Conservation (phyloP, 208 protist species). For the Leishmania turanica region DNA sequence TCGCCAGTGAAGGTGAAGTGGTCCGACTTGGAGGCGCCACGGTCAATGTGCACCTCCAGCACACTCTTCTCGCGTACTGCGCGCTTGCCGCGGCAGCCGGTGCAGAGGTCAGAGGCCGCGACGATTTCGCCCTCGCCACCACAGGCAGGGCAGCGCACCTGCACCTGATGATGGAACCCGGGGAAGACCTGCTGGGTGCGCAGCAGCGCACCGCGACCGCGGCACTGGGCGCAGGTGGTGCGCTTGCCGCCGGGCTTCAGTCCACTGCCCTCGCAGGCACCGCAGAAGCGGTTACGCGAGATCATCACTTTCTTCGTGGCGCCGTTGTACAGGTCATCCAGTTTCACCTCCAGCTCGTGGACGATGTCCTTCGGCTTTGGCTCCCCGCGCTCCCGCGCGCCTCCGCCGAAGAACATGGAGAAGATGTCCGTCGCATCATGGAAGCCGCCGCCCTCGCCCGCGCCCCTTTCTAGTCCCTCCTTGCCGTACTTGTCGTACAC, state of each 20-base stretch:
- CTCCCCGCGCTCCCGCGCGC: slow-evolving; percentile 57
- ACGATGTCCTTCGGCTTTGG: slow-evolving; percentile 95
- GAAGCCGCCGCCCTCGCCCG: slow-evolving; percentile 54
- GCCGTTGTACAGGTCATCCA: slow-evolving; percentile 98
- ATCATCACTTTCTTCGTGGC: slow-evolving; percentile 92
- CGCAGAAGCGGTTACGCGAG: slow-evolving; percentile 77
- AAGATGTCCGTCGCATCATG: slow-evolving; percentile 86
- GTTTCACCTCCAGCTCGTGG: slow-evolving; percentile 89
- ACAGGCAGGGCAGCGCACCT: slow-evolving; percentile 91
- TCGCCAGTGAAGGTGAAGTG: slow-evolving; percentile 95
- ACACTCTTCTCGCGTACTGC: slow-evolving; percentile 91
- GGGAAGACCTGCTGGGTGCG: slow-evolving; percentile 93
- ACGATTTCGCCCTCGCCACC: slow-evolving; percentile 84
- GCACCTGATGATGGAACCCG: slow-evolving; percentile 94
- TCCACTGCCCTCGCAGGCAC: slow-evolving; percentile 66
- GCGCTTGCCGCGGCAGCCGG: slow-evolving; percentile 92
- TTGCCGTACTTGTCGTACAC: slow-evolving; percentile 98
- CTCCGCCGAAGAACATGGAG: slow-evolving; percentile 88
- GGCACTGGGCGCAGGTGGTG: slow-evolving; percentile 83
- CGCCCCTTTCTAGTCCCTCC: slow-evolving; percentile 93
- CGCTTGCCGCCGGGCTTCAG: slow-evolving; percentile 50
- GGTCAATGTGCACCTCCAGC: slow-evolving; percentile 96
- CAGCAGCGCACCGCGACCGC: slow-evolving; percentile 91
- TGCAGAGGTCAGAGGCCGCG: slow-evolving; percentile 91
- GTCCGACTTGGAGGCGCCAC: slow-evolving; percentile 93